Evolutionary conservation across 2,329 filamentous ascomycete genomes (phyloP).

Genomic region (Falciphora oryzae): DNA sequence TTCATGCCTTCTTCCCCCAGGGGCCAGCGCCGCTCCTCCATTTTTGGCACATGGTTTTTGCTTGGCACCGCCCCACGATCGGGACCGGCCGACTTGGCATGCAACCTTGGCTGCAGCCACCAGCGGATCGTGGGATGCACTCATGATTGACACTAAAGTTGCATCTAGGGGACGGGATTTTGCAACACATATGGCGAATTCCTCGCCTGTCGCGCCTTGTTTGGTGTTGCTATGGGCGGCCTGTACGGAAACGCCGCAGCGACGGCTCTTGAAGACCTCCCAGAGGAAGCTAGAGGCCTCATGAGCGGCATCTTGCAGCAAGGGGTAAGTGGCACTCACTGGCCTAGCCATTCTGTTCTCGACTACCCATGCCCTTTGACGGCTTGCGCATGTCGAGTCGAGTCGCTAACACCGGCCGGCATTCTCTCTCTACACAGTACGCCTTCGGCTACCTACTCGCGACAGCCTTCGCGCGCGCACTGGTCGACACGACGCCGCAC

Average conservation of each 20-base stretch:
- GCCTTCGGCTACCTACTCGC: conserved; percentile 60
- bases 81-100: conserved; percentile 1
- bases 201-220: conserved; percentile 67
- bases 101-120: background rate
- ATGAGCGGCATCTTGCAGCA: conserved; percentile 74
- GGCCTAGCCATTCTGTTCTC: conserved; percentile 30
- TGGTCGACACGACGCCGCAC: conserved; percentile 71
- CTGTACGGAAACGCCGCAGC: conserved; percentile 73
- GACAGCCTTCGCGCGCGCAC: conserved; percentile 54
- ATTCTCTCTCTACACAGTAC: conserved; percentile 31
- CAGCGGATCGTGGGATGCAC: background rate
- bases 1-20: background rate
- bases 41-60: background rate
- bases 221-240: conserved; percentile 79
- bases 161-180: conserved; percentile 56
- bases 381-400: too few species aligned
- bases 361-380: background rate
- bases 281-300: conserved; percentile 60
- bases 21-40: conserved; percentile 7
- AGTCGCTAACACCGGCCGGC: too few species aligned
- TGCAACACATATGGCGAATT: conserved; percentile 64
- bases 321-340: conserved; percentile 31
- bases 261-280: conserved; percentile 71
- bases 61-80: background rate
- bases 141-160: background rate